Conservation (phyloP, 139 green algal genomes). For the Chlamydomonas urium region DNA sequence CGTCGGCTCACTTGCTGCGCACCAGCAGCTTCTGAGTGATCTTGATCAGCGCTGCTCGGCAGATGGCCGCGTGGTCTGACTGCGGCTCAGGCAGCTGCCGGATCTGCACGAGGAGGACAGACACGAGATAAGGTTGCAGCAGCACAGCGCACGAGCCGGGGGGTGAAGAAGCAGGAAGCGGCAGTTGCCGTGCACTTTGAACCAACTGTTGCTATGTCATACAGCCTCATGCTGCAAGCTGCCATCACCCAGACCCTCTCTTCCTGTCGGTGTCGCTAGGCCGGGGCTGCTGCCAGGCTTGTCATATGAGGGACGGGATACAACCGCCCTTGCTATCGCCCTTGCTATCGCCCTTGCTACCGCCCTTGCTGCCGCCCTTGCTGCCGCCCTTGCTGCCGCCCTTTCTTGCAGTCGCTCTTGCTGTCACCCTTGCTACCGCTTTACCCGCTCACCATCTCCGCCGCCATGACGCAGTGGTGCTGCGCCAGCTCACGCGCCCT, state of each 20-base stretch:
- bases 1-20: constrained; percentile 70
- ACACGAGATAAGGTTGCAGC: neutral
- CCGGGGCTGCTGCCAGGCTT: too few relatives aligned
- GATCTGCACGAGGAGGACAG: constrained; percentile 50
- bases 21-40: constrained; percentile 69
- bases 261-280: too few relatives aligned
- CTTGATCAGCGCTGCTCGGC: constrained; percentile 52
- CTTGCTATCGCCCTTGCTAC: too few relatives aligned
- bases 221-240: neutral
- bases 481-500: constrained; percentile 67
- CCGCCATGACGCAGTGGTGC: constrained; percentile 60
- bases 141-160: neutral
- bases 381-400: too few relatives aligned
- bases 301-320: too few relatives aligned
- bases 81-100: constrained; percentile 37
- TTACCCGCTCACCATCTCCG: constrained; percentile 42
- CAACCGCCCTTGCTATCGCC: too few relatives aligned
- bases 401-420: too few relatives aligned
- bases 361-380: too few relatives aligned
- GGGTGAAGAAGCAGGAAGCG: neutral
- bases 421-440: too few relatives aligned
- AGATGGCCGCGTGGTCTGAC: constrained; percentile 47
- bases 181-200: neutral
- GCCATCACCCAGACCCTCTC: too few relatives aligned
- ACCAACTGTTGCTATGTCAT: neutral